Conservation (phyloP, 2,329 filamentous ascomycete species). For the Claviceps citrina region DNA sequence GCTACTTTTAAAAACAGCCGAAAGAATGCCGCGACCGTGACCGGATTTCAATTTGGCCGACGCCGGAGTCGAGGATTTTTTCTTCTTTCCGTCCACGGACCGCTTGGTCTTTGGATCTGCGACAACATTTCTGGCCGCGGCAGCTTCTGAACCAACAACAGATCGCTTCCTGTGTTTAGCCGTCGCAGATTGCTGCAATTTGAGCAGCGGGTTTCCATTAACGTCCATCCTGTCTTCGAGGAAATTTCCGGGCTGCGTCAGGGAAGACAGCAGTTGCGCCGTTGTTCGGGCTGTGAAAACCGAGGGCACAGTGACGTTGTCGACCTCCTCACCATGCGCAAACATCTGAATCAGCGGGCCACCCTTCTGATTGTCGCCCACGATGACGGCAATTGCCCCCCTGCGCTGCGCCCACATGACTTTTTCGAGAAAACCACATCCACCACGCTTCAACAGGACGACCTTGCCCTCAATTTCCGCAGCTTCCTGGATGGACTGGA, state of each 20-base stretch:
- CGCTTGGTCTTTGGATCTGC: constrained; percentile 14
- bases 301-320: constrained; percentile 84
- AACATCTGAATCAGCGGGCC: constrained; percentile 94
- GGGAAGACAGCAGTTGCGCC: constrained; percentile 76
- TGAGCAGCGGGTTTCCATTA: constrained; percentile 40
- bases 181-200: constrained; percentile 34
- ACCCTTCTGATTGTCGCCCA: constrained; percentile 82
- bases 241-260: constrained; percentile 57
- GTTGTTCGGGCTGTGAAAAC: constrained; percentile 92
- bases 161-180: constrained; percentile 17
- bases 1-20: constrained; percentile 9
- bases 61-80: constrained; percentile 10
- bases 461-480: constrained; percentile 90
- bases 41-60: constrained; percentile 8
- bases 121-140: constrained; percentile 12
- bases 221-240: constrained; percentile 45
- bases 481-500: constrained; percentile 77
- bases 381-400: constrained; percentile 77
- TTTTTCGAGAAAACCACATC: constrained; percentile 93
- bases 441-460: constrained; percentile 77
- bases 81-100: constrained; percentile 12
- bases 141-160: constrained; percentile 16
- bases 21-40: background rate
- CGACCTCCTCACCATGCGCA: constrained; percentile 77
- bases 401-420: constrained; percentile 91